Base-by-base conservation (phyloP, 768 basidiomycete species). In the Mycena chlorophos region DNA sequence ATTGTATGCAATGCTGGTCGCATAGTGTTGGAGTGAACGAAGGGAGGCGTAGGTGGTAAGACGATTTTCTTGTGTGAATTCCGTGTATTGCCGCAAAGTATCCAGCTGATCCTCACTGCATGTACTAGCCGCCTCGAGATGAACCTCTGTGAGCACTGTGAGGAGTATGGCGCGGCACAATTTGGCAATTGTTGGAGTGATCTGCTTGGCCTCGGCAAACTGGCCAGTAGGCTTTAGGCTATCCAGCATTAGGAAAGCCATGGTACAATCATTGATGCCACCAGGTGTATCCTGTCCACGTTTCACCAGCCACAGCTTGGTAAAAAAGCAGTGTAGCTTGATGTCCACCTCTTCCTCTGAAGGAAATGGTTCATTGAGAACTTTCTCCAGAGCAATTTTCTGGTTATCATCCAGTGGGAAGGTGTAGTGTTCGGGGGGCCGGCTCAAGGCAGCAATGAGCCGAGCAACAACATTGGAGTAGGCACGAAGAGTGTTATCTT, bases 21-120 rank as follows among this genome's bases (percentile, higher is more conserved):
- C n/a, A n/a, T n/a, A n/a, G n/a, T n/a, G n/a, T n/a, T n/a, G n/a
- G n/a, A n/a, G n/a, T n/a, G n/a, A n/a, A n/a, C n/a, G n/a, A n/a
- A n/a, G n/a, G n/a, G n/a, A n/a, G n/a, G 56, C 57, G 57, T 67
- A 67, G 0, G 62, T 59, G 1, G 56, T 52, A n/a, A n/a, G n/a
- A 27, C 48, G 13, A 13, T 56, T 23, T 22, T 65, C 56, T 31
- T 66, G 64, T 2, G 20, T 23, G 19, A 54, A 54, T 2, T 13
- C n/a, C 4, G 16, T 25, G 27, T 13, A 5, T 10, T 12, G 23
- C 13, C 10, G 10, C 26, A n/a, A n/a, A 20, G n/a, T n/a, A n/a
- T n/a, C n/a, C 46, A 16, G 20, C 19, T 42, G 8, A 19, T 42
- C n/a, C 5, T 14, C 8, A 5, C 20, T 42, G 20, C 40, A 14